These are phyloP conservation scores for Diplodia seriata DNA, from an alignment of 2,329 filamentous ascomycete genomes.

Conservation along the genomic window DNA sequence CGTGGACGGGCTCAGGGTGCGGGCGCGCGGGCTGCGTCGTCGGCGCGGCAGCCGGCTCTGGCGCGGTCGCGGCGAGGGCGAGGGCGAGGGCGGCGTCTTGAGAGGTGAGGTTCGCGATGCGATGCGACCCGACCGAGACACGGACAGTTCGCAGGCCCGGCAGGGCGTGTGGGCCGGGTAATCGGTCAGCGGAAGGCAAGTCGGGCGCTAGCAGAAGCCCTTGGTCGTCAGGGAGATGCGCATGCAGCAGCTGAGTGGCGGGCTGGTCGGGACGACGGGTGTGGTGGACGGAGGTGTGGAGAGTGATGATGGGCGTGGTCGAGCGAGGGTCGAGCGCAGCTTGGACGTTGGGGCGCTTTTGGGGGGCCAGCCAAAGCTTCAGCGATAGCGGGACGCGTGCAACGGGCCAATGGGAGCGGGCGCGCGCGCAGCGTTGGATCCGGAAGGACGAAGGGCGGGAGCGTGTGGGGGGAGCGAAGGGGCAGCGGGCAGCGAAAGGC, in stretches of 20 bases:
- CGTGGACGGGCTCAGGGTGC: not conserved
- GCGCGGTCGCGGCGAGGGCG: not conserved
- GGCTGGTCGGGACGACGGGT: not conserved
- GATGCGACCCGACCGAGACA: slow-evolving; percentile 32
- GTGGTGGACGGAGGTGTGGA: slow-evolving; percentile 27
- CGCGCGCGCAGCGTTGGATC: slow-evolving; percentile 20
- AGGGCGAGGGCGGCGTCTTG: slow-evolving; percentile 4
- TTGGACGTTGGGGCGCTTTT: slow-evolving; percentile 30
- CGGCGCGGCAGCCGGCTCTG: not conserved
- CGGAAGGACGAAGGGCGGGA: slow-evolving; percentile 29
- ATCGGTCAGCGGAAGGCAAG: not conserved
- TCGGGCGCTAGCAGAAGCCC: slow-evolving; percentile 29
- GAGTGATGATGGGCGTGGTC: slow-evolving; percentile 29
- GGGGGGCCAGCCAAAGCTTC: slow-evolving; percentile 28
- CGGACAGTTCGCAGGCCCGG: slow-evolving; percentile 21
- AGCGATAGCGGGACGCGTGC: slow-evolving; percentile 28
- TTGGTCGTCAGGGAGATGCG: slow-evolving; percentile 16
- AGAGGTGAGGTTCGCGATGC: slow-evolving; percentile 25
- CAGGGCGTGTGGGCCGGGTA: not conserved
- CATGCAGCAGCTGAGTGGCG: slow-evolving; percentile 29
- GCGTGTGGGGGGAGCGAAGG: slow-evolving; percentile 30
- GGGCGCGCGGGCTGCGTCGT: not conserved
- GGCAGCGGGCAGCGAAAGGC: slow-evolving; percentile 22
- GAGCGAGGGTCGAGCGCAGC: slow-evolving; percentile 28
- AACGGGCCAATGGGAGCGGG: slow-evolving; percentile 17